Conservation (phyloP, 257 asterid genomes). For the Osmanthus fragrans region DNA sequence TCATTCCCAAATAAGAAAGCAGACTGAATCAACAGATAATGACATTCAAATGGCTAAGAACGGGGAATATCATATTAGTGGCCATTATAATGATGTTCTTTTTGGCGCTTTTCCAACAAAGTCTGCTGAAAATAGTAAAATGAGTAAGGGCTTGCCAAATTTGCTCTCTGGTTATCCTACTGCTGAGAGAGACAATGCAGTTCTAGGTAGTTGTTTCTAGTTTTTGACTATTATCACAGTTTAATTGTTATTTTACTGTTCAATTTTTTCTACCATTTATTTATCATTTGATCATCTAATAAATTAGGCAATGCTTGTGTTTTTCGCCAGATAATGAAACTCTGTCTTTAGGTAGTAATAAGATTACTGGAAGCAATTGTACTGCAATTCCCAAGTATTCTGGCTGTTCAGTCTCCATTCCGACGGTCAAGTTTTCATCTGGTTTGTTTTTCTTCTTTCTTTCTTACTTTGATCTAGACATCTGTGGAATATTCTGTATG, state of each 20-base stretch:
- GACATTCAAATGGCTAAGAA: neutral
- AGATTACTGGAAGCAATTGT: slow-evolving; percentile 5
- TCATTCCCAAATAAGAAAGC: slow-evolving; percentile 6
- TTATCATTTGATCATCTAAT: slow-evolving; percentile 18
- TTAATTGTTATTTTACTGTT: neutral
- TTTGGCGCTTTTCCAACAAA: neutral
- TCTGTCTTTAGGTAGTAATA: slow-evolving; percentile 21
- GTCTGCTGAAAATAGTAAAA: neutral
- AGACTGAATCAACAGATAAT: slow-evolving; percentile 1
- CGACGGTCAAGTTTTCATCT: slow-evolving; percentile 7
- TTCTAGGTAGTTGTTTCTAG: slow-evolving; percentile 1
- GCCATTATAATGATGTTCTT: neutral
- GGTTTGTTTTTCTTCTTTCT: slow-evolving; percentile 28
- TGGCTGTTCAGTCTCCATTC: slow-evolving; percentile 20
- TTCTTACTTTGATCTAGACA: neutral
- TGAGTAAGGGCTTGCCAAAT: neutral
- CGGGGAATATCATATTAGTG: neutral
- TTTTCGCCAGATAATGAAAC: slow-evolving; percentile 11
- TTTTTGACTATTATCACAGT: neutral
- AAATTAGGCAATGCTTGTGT: slow-evolving; percentile 6
- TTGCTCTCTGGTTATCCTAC: neutral
- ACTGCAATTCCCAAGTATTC: neutral
- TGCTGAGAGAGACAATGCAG: slow-evolving; percentile 19
- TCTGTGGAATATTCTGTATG: neutral
- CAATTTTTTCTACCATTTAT: neutral